Evolutionary conservation across 345 rosid genomes (phyloP).

Genomic region (Turritis glabra): DNA sequence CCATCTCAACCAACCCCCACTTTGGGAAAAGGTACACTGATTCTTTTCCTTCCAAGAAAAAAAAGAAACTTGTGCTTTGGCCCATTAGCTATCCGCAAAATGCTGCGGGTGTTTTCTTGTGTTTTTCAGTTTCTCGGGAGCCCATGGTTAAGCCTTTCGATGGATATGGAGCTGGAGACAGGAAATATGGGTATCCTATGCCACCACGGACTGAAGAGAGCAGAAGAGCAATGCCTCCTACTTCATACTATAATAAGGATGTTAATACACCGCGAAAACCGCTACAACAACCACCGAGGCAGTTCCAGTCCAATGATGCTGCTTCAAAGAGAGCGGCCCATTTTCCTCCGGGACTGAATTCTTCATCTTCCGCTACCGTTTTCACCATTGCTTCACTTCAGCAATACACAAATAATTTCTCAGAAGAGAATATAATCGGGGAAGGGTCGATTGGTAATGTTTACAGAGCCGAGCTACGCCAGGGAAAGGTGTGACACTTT

Average conservation of each 20-base stretch:
- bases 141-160: slow-evolving; percentile 44
- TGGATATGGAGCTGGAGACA: slow-evolving; percentile 45
- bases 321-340: slow-evolving; percentile 44
- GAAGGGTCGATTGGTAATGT: slow-evolving; percentile 76
- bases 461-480: slow-evolving; percentile 78
- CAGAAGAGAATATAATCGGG: slow-evolving; percentile 75
- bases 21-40: slow-evolving; percentile 52
- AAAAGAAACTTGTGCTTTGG: slow-evolving; percentile 1
- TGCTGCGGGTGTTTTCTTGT: slow-evolving; percentile 7
- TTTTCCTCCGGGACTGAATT: slow-evolving; percentile 42
- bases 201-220: slow-evolving; percentile 44
- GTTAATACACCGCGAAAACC: slow-evolving; percentile 40
- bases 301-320: slow-evolving; percentile 43
- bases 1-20: slow-evolving; percentile 33
- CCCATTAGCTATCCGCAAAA: neutral
- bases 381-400: slow-evolving; percentile 84
- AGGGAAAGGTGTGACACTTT: slow-evolving; percentile 57
- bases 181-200: slow-evolving; percentile 37
- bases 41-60: neutral
- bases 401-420: slow-evolving; percentile 73
- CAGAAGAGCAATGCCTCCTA: slow-evolving; percentile 37
- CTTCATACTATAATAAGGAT: slow-evolving; percentile 39
- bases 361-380: slow-evolving; percentile 44
- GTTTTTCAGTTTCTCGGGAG: slow-evolving; percentile 50
- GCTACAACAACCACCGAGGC: slow-evolving; percentile 49